phyloP scores from a whole-genome alignment of 2,329 filamentous ascomycete species.

The Neophaeococcomyces aloes region DNA sequence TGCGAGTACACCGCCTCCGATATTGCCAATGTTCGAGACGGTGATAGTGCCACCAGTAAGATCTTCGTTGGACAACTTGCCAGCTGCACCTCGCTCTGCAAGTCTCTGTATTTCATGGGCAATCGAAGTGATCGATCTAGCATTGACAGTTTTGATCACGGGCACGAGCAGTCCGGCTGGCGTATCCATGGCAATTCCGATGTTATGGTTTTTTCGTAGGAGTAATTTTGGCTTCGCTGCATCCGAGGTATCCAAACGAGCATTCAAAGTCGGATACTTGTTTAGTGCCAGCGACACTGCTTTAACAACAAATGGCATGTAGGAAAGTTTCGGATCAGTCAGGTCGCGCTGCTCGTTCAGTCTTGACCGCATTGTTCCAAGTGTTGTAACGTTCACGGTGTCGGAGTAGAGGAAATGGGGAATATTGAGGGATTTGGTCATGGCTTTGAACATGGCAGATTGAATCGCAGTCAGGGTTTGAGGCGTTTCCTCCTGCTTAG shows the following conservation, averaged over 20 bases:
- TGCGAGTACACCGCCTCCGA: constrained; percentile 83
- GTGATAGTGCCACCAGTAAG: constrained; percentile 84
- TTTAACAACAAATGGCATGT: constrained; percentile 91
- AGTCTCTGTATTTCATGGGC: constrained; percentile 65
- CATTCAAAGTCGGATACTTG: constrained; percentile 77
- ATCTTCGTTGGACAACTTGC: constrained; percentile 64
- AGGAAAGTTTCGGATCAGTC: constrained; percentile 61
- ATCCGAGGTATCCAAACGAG: constrained; percentile 59
- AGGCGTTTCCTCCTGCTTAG: constrained; percentile 54
- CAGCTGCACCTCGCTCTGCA: constrained; percentile 59
- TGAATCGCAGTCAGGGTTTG: constrained; percentile 68
- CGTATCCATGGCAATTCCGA: constrained; percentile 92
- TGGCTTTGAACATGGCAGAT: constrained; percentile 90
- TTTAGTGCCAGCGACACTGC: constrained; percentile 77
- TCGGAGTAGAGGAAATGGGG: constrained; percentile 95
- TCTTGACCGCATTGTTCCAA: constrained; percentile 61
- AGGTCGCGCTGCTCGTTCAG: constrained; percentile 54
- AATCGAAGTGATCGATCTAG: constrained; percentile 65
- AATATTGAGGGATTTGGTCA: constrained; percentile 84
- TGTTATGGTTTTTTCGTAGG: constrained; percentile 78
- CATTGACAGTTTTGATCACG: constrained; percentile 74
- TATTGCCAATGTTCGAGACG: constrained; percentile 89
- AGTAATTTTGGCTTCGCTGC: constrained; percentile 62
- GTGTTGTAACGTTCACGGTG: constrained; percentile 68
- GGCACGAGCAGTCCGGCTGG: constrained; percentile 80